Conservation (phyloP, 2,329 filamentous ascomycete genomes). For the Nectriaceae sp. region DNA sequence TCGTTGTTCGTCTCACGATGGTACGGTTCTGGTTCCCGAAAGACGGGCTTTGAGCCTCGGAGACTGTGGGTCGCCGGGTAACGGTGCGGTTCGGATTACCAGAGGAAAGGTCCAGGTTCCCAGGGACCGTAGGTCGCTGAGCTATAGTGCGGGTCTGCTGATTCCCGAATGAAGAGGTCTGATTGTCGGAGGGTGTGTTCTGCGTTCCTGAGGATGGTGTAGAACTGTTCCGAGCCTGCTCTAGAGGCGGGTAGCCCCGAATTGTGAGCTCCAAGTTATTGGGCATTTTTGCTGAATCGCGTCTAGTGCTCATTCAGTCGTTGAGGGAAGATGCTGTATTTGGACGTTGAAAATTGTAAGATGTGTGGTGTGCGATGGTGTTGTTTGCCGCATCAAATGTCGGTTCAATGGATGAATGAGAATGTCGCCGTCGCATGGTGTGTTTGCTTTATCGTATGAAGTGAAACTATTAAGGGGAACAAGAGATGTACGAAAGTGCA, state of each 20-base stretch:
- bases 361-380: slow-evolving; percentile 9
- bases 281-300: not conserved
- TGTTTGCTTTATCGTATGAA: not conserved
- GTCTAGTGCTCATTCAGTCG: not conserved
- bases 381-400: slow-evolving; percentile 14
- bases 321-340: not conserved
- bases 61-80: too few relatives aligned
- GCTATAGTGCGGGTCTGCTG: not conserved
- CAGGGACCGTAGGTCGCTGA: too few relatives aligned
- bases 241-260: slow-evolving; percentile 22
- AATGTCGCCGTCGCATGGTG: not conserved
- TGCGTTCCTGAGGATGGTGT: slow-evolving; percentile 16
- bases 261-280: slow-evolving; percentile 28
- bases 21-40: too few relatives aligned
- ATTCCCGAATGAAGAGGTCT: slow-evolving; percentile 5
- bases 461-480: not conserved
- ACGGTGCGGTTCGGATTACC: too few relatives aligned
- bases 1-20: slow-evolving; percentile 2
- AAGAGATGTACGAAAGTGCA: slow-evolving; percentile 6
- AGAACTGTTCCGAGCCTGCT: slow-evolving; percentile 16
- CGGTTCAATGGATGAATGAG: not conserved
- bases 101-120: too few relatives aligned
- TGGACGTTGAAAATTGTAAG: slow-evolving; percentile 12
- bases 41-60: too few relatives aligned
- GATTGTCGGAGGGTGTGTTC: slow-evolving; percentile 8